Conservation (phyloP, 23 red algal genomes). For the Gracilariopsis chorda region DNA sequence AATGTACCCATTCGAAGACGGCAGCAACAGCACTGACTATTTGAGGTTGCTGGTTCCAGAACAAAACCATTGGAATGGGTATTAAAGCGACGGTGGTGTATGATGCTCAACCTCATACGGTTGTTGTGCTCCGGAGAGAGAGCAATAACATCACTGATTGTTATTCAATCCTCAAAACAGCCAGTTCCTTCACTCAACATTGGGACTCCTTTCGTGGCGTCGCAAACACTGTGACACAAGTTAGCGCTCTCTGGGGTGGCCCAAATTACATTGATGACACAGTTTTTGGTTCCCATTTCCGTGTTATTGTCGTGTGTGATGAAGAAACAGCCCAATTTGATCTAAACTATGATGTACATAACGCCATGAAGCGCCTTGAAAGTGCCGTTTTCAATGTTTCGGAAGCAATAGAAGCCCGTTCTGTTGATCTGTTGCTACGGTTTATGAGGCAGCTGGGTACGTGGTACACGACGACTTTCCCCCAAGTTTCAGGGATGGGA, state of each 20-base stretch:
- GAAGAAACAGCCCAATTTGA: constrained; percentile 21
- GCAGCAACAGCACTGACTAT: too few species aligned
- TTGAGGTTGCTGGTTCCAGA: too few species aligned
- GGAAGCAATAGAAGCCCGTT: not conserved
- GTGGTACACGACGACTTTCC: constrained; percentile 9
- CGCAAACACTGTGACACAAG: constrained; percentile 36
- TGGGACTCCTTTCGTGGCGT: constrained; percentile 46
- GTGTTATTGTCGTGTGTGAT: constrained; percentile 41
- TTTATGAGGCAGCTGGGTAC: constrained; percentile 58
- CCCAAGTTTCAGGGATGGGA: not conserved
- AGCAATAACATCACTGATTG: constrained; percentile 6
- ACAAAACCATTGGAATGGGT: constrained; percentile 32
- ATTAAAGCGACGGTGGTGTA: constrained; percentile 56
- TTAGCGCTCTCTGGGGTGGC: constrained; percentile 58
- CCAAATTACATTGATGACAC: constrained; percentile 50
- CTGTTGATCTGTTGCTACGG: constrained; percentile 20
- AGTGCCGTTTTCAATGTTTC: not conserved
- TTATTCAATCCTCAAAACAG: constrained; percentile 21
- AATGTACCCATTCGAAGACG: too few species aligned
- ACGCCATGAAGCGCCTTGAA: constrained; percentile 26
- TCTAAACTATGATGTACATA: constrained; percentile 38
- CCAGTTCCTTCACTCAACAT: constrained; percentile 48
- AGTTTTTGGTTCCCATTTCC: constrained; percentile 34
- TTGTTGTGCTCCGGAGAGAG: constrained; percentile 37
- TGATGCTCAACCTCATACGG: constrained; percentile 39